These are phyloP conservation scores for Phytophthora hibernalis DNA, from an alignment of 352 stramenopile species.

Conservation along the genomic window DNA sequence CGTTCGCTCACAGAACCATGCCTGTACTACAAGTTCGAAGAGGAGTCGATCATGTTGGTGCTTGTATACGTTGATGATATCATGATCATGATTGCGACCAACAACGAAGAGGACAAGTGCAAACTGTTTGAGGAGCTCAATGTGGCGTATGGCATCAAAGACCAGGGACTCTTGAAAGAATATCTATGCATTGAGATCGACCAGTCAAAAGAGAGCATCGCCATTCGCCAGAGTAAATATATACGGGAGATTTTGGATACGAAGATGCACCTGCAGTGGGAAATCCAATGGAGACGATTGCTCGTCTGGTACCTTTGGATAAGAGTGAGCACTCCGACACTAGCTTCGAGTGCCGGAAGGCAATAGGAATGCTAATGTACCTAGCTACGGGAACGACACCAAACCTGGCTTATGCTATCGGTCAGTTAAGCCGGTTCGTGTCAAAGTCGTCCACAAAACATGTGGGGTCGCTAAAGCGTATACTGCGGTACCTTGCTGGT, in stretches of 20 bases:
- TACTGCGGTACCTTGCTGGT: slow-evolving; percentile 7
- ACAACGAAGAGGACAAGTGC: slow-evolving; percentile 3
- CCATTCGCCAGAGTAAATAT: slow-evolving; percentile 10
- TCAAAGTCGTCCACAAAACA: not conserved
- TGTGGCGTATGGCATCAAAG: slow-evolving; percentile 9
- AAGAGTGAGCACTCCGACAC: not conserved
- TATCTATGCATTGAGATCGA: slow-evolving; percentile 15
- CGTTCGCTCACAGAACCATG: slow-evolving; percentile 6
- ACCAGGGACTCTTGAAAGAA: slow-evolving; percentile 5
- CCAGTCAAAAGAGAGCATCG: not conserved
- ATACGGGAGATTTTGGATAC: slow-evolving; percentile 16
- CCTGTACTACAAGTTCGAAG: slow-evolving; percentile 12
- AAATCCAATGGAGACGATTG: slow-evolving; percentile 14
- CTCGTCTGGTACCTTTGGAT: not conserved
- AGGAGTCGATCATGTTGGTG: slow-evolving; percentile 1
- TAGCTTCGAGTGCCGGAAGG: not conserved
- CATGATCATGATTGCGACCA: slow-evolving; percentile 14
- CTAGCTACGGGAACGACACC: slow-evolving; percentile 9
- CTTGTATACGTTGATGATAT: no score
- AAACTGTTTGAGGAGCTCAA: slow-evolving; percentile 12
- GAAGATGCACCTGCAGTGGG: slow-evolving; percentile 9
- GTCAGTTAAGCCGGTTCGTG: slow-evolving; percentile 14
- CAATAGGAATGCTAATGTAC: slow-evolving; percentile 13
- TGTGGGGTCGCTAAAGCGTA: not conserved
- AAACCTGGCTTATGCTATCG: slow-evolving; percentile 6